phyloP scores from a whole-genome alignment of 331 rosid genomes.

The Acacia concinna region DNA sequence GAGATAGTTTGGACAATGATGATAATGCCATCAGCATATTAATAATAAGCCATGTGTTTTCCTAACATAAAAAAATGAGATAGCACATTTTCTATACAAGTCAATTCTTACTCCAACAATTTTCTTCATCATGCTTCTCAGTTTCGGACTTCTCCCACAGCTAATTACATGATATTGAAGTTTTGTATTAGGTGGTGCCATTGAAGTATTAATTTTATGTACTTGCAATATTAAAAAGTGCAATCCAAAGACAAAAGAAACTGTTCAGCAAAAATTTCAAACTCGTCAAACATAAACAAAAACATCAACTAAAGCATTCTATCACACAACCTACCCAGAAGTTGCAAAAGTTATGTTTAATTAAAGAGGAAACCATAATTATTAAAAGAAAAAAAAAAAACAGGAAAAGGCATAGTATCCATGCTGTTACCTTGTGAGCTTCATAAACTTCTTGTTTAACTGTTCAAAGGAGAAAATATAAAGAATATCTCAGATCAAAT shows the following conservation, averaged over 20 bases:
- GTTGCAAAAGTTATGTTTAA: conserved; percentile 5
- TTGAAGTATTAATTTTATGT: background rate
- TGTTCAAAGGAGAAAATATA: conserved; percentile 41
- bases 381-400: too few species aligned
- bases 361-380: conserved; percentile 4
- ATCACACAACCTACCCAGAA: conserved; percentile 26
- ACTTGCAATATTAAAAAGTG: conserved; percentile 4
- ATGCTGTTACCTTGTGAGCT: conserved; percentile 69
- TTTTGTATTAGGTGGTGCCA: background rate
- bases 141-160: conserved; percentile 13
- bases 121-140: background rate
- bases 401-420: background rate
- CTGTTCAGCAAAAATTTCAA: conserved; percentile 7
- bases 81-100: background rate
- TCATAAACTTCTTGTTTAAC: conserved; percentile 76
- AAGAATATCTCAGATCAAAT: conserved; percentile 29
- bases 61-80: background rate
- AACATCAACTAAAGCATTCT: conserved; percentile 17
- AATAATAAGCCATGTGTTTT: background rate
- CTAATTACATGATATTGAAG: conserved; percentile 9
- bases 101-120: conserved; percentile 9
- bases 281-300: conserved; percentile 1
- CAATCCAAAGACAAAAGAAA: conserved; percentile 4
- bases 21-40: background rate
- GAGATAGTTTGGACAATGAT: background rate